Evolutionary conservation across 495 filamentous ascomycete genomes (phyloP).

Genomic region (Filosporella fistucella): DNA sequence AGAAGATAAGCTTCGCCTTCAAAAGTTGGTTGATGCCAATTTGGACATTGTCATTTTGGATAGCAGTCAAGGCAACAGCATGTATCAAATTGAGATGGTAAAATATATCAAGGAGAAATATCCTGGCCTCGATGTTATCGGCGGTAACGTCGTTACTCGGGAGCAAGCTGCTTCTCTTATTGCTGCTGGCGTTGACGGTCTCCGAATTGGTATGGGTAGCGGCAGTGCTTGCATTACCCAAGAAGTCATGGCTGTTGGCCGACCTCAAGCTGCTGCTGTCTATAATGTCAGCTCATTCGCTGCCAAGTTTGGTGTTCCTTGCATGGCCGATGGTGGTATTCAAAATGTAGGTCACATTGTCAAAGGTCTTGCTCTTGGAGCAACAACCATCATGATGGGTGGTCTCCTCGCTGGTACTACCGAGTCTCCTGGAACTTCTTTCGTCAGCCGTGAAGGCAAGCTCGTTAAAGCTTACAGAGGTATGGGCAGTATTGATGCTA

Average conservation of each 20-base stretch:
- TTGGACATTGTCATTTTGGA: conserved; percentile 95
- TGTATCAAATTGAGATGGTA: conserved; percentile 97
- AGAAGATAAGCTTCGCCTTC: conserved; percentile 82
- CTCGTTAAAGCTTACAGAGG: conserved; percentile 98
- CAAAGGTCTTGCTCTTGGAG: conserved; percentile 92
- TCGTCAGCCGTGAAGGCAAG: conserved; percentile 90
- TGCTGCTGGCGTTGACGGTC: conserved; percentile 89
- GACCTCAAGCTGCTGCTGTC: conserved; percentile 90
- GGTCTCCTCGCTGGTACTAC: conserved; percentile 95
- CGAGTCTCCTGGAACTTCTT: conserved; percentile 95
- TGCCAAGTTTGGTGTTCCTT: conserved; percentile 90
- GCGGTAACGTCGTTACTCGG: conserved; percentile 94
- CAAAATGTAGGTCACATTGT: conserved; percentile 99
- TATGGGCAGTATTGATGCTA: conserved; percentile 97
- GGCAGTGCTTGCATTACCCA: conserved; percentile 98
- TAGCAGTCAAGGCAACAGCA: conserved; percentile 92
- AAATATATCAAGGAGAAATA: conserved; percentile 85
- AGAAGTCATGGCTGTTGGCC: conserved; percentile 98
- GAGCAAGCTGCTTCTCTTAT: conserved; percentile 92
- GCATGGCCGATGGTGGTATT: conserved; percentile 95
- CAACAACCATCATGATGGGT: conserved; percentile 98
- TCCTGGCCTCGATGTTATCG: conserved; percentile 89
- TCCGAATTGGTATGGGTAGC: conserved; percentile 98
- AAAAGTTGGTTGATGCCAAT: conserved; percentile 87
- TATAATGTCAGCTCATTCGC: conserved; percentile 86